phyloP scores from a whole-genome alignment of 176 grass and related monocot genomes.

The Ampelocalamus luodianensis region DNA sequence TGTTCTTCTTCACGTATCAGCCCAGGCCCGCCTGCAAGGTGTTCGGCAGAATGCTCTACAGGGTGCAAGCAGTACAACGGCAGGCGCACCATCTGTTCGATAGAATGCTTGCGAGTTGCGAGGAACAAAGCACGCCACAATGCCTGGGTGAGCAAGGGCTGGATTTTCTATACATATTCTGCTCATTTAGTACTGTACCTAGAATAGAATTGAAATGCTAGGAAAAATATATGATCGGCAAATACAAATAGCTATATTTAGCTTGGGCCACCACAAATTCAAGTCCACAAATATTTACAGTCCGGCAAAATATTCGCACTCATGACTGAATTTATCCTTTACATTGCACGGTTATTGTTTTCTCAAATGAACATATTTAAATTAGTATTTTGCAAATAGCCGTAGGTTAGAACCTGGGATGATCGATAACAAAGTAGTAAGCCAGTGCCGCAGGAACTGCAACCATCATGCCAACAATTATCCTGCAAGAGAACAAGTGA shows the following conservation, averaged over 20 bases:
- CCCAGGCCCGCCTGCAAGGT: neutral
- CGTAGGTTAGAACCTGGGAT: slow-evolving; percentile 33
- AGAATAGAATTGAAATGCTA: neutral
- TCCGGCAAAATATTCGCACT: slow-evolving; percentile 34
- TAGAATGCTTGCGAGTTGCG: neutral
- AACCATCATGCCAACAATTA: slow-evolving; percentile 84
- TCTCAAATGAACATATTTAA: neutral
- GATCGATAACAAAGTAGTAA: slow-evolving; percentile 78
- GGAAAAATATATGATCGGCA: neutral
- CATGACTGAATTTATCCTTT: slow-evolving; percentile 21
- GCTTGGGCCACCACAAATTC: slow-evolving; percentile 3
- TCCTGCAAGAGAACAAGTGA: slow-evolving; percentile 47
- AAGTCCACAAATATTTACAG: slow-evolving; percentile 28
- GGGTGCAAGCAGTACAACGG: neutral
- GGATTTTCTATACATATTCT: neutral
- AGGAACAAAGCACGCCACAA: neutral
- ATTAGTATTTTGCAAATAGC: neutral
- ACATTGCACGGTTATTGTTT: slow-evolving; percentile 8
- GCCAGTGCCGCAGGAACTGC: slow-evolving; percentile 76
- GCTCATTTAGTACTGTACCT: neutral
- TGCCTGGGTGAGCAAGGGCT: neutral
- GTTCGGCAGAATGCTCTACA: slow-evolving; percentile 31
- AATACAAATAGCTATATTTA: slow-evolving; percentile 10
- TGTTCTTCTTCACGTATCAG: neutral
- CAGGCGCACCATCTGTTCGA: slow-evolving; percentile 1